phyloP scores from a whole-genome alignment of 768 basidiomycete genomes.

The Clavaria fumosa region DNA sequence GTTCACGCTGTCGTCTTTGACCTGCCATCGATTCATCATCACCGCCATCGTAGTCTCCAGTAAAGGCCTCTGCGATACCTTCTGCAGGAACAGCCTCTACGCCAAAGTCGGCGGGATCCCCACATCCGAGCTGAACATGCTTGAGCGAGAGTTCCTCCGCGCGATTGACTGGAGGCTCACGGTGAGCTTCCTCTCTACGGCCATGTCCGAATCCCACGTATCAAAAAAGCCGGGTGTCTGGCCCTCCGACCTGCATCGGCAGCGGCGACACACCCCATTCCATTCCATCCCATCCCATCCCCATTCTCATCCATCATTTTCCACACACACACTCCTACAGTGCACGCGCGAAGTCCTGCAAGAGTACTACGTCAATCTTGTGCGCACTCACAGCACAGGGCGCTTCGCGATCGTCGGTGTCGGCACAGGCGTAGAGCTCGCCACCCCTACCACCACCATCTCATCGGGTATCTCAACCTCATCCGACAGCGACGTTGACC shows the following conservation, averaged over 20 bases:
- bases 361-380: conserved; percentile 88
- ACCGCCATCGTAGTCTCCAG: conserved; percentile 81
- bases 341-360: conserved; percentile 83
- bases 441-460: too few species aligned
- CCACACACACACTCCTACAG: conserved; percentile 30
- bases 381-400: conserved; percentile 63
- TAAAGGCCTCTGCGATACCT: conserved; percentile 91
- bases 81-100: conserved; percentile 90
- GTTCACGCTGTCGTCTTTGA: conserved; percentile 91
- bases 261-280: too few species aligned
- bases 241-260: too few species aligned
- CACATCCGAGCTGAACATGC: conserved; percentile 77
- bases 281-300: conserved; percentile 9
- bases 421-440: too few species aligned
- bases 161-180: conserved; percentile 91
- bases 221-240: too few species aligned
- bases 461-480: conserved; percentile 24
- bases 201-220: too few species aligned
- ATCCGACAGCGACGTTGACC: conserved; percentile 32
- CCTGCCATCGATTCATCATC: conserved; percentile 96
- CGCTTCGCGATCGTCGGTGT: conserved; percentile 37
- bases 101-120: conserved; percentile 94
- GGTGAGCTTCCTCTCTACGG: too few species aligned
- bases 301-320: conserved; percentile 4
- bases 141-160: conserved; percentile 86